These are phyloP conservation scores for Myriosclerotinia curreyana DNA, from an alignment of 2,329 filamentous ascomycete species.

Conservation along the genomic window DNA sequence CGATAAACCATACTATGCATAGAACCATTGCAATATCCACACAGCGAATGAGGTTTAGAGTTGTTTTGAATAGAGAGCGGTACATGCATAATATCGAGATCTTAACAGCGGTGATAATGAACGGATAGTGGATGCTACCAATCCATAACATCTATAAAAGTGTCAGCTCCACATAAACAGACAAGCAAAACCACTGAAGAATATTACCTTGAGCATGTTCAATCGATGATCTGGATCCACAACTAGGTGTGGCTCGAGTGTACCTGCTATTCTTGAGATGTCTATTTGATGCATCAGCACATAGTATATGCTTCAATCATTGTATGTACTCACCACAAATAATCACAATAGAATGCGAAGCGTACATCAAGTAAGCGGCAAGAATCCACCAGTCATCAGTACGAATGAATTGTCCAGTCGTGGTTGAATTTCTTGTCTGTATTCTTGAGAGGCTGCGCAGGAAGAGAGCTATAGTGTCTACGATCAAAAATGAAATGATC, in stretches of 20 bases:
- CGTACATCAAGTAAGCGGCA: constrained; percentile 13
- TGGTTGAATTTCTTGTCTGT: neutral
- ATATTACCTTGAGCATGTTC: constrained; percentile 10
- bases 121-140: constrained; percentile 9
- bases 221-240: neutral
- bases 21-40: constrained; percentile 1
- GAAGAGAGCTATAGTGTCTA: constrained; percentile 10
- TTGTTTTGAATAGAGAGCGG: constrained; percentile 14
- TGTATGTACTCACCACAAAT: constrained; percentile 12
- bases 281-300: constrained; percentile 11
- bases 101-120: constrained; percentile 19
- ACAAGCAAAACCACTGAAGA: neutral
- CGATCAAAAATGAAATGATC: constrained; percentile 7
- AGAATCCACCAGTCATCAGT: constrained; percentile 18
- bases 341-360: constrained; percentile 12
- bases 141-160: constrained; percentile 13
- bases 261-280: constrained; percentile 9
- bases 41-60: constrained; percentile 9
- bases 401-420: neutral
- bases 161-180: neutral
- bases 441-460: constrained; percentile 16
- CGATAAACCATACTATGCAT: constrained; percentile 14
- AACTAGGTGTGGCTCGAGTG: constrained; percentile 14
- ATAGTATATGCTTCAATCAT: neutral
- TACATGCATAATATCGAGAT: constrained; percentile 20